Evolutionary conservation across 1,139 yeast genomes (phyloP).

Genomic region (Groenewaldozyma auringiensis): DNA sequence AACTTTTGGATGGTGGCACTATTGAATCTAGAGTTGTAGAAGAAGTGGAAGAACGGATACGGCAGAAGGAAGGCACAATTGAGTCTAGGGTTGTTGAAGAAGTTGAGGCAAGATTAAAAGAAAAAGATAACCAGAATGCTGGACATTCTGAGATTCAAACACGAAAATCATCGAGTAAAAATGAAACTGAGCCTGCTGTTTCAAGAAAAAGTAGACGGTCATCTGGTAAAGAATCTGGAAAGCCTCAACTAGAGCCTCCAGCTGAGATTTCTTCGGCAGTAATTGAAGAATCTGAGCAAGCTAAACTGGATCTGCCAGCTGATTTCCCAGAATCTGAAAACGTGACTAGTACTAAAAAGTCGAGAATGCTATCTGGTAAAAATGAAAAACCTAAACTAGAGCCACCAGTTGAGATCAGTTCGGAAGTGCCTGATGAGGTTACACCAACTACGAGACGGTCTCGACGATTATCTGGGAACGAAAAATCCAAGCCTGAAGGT

Average conservation of each 20-base stretch:
- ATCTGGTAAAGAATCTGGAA: not conserved
- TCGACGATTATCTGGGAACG: too few species aligned
- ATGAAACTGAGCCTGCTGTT: not conserved
- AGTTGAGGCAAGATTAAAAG: not conserved
- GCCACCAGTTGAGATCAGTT: too few species aligned
- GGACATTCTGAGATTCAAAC: too few species aligned
- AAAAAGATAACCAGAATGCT: not conserved
- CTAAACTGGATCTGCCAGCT: too few species aligned
- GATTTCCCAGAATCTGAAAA: too few species aligned
- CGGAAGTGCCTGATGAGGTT: too few species aligned
- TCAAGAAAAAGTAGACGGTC: not conserved
- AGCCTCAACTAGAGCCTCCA: not conserved
- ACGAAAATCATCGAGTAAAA: not conserved
- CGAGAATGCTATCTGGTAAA: too few species aligned
- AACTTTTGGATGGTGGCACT: not conserved
- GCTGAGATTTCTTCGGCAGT: not conserved
- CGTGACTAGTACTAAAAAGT: too few species aligned
- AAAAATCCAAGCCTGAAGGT: too few species aligned
- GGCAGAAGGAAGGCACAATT: not conserved
- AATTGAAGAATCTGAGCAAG: too few species aligned
- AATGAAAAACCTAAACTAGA: too few species aligned
- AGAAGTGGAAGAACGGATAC: not conserved
- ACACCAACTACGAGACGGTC: too few species aligned
- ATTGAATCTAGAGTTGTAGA: constrained; percentile 1
- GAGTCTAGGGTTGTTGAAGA: not conserved